Evolutionary conservation across 345 rosid genomes (phyloP).

Genomic region (Hibiscus tridactylites): DNA sequence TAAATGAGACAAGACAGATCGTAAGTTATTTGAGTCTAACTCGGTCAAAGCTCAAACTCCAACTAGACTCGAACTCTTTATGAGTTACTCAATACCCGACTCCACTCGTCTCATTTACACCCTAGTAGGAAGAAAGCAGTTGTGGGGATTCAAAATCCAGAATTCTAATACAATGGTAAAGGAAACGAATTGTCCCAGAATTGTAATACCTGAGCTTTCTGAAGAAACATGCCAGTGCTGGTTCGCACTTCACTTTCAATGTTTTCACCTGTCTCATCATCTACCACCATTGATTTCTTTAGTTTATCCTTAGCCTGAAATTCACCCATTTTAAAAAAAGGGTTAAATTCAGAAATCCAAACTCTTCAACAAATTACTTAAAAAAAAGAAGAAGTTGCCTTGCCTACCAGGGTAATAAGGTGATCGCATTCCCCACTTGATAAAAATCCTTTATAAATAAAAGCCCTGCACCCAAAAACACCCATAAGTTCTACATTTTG

Average conservation of each 20-base stretch:
- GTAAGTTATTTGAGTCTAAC: too few species aligned
- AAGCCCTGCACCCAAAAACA: conserved; percentile 41
- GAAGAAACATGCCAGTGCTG: conserved; percentile 2
- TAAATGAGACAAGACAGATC: too few species aligned
- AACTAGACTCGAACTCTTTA: too few species aligned
- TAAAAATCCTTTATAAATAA: conserved; percentile 63
- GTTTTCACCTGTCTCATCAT: conserved; percentile 77
- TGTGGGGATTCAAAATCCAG: not conserved
- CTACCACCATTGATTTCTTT: conserved; percentile 31
- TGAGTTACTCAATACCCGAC: too few species aligned
- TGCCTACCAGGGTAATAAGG: conserved; percentile 57
- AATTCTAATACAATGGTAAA: not conserved
- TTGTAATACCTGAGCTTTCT: not conserved
- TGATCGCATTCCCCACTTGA: conserved; percentile 80
- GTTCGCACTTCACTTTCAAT: conserved; percentile 75
- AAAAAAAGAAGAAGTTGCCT: not conserved
- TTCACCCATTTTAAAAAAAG: not conserved
- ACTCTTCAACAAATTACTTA: not conserved
- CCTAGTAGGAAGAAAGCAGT: not conserved
- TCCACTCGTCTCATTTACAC: too few species aligned
- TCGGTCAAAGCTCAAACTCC: too few species aligned
- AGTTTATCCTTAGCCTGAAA: not conserved
- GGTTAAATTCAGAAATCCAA: not conserved
- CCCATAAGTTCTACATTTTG: not conserved
- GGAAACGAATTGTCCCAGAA: not conserved